Evolutionary conservation across 495 filamentous ascomycete species (phyloP).

Genomic region (Daldinia bambusicola): DNA sequence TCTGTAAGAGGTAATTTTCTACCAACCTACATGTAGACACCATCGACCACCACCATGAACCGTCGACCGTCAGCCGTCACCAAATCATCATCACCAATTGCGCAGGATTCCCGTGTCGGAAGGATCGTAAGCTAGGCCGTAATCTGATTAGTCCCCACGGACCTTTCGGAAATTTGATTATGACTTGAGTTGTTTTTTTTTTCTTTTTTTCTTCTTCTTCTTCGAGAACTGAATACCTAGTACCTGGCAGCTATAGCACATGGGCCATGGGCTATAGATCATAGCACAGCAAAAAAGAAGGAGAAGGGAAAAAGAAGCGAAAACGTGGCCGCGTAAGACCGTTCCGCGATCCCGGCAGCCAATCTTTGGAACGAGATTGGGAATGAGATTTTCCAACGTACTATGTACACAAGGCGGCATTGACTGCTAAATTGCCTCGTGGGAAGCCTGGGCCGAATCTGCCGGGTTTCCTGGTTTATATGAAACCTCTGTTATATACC

Average conservation of each 20-base stretch:
- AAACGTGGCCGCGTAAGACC: constrained; percentile 36
- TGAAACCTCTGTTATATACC: neutral
- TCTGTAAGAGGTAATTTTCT: too few relatives aligned
- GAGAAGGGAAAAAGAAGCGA: constrained; percentile 4
- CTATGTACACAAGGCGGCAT: neutral
- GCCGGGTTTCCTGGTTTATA: neutral
- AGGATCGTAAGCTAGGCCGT: constrained; percentile 27
- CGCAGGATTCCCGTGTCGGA: constrained; percentile 21
- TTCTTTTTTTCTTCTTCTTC: too few relatives aligned
- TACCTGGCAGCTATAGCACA: too few relatives aligned
- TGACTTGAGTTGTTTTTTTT: too few relatives aligned
- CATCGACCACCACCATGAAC: too few relatives aligned
- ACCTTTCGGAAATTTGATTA: constrained; percentile 33
- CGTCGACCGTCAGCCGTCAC: too few relatives aligned
- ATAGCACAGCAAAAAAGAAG: neutral
- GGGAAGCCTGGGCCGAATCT: neutral
- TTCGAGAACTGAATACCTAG: too few relatives aligned
- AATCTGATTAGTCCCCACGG: constrained; percentile 28
- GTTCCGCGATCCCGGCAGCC: constrained; percentile 24
- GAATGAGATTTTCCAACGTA: neutral
- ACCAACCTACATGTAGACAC: too few relatives aligned
- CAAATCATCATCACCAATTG: too few relatives aligned
- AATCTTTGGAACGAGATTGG: neutral
- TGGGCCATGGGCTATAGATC: too few relatives aligned
- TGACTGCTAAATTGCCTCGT: neutral